Evolutionary conservation across 306 rosid genomes (phyloP), one percentile per base, ranked within the genome.

Genomic region (Pyrus communis): DNA sequence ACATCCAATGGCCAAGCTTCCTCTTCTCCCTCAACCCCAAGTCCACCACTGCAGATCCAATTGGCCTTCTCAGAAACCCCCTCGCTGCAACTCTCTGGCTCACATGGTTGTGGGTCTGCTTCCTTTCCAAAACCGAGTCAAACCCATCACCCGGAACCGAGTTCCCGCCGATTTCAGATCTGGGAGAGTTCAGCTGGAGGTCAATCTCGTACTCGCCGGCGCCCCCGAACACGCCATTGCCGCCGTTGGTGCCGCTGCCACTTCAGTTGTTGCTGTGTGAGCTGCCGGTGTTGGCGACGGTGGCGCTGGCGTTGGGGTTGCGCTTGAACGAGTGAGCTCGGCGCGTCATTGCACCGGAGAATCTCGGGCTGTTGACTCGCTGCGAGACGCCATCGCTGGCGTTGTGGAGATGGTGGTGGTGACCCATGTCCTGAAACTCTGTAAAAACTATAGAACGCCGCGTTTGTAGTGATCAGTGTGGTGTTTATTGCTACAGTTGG

Each of bases 321-420:
- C 99, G 97, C 82, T 92, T 95, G 92, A 95, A 95, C 18, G 99
- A 92, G 71, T 88, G 97, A 23, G 96, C 93, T 28, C 99, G 97
- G 46, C 99, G 99, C 83, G 97, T 95, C 88, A 95, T 88, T 35
- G 97, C 85, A 52, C 97, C 97, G 21, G 99, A 92, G 82, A 89
- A 95, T 35, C 99, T 87, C 9, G 99, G 97, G 81, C 96, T 88
- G 86, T 87, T 88, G 85, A 95, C 93, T 74, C 97, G 83, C 84
- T 95, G 96, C 4, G 97, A 76, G 71, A 95, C 96, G 28, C 91
- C 97, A 85, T 89, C 98, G 85, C 77, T 63, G 84, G 75, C 81
- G 67, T 73, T 79, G 84, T 82, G 90, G 38, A 82, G 92, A 79
- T 84, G 91, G 74, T 77, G 85, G 67, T 85, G 86, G 60, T 88